Evolutionary conservation across 768 basidiomycete species (phyloP).

Genomic region (Pulveroboletus ravenelii): DNA sequence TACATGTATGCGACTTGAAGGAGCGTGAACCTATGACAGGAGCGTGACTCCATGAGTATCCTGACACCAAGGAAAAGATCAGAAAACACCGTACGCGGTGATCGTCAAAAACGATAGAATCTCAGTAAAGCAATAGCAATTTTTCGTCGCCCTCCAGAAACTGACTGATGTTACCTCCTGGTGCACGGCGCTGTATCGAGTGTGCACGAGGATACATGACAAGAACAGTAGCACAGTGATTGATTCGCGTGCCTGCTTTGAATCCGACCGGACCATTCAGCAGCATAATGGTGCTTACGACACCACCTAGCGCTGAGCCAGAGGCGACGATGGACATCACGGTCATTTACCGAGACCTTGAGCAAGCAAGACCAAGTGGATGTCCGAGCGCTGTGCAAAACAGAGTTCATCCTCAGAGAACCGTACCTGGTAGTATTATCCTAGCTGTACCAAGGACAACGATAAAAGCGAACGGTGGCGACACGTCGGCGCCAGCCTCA

Average conservation of each 20-base stretch:
- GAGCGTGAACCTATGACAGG: slow-evolving; percentile 13
- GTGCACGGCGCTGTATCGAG: slow-evolving; percentile 23
- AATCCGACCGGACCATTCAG: slow-evolving; percentile 43
- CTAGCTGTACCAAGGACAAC: slow-evolving; percentile 19
- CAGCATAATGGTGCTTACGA: slow-evolving; percentile 52
- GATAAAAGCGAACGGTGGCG: background rate
- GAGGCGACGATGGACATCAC: slow-evolving; percentile 45
- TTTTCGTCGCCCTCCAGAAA: slow-evolving; percentile 17
- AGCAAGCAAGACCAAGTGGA: slow-evolving; percentile 35
- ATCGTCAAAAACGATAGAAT: slow-evolving; percentile 24
- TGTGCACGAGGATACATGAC: slow-evolving; percentile 35
- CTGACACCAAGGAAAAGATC: background rate
- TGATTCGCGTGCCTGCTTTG: slow-evolving; percentile 35
- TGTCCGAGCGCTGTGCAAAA: background rate
- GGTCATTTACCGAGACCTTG: slow-evolving; percentile 42
- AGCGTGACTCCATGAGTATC: background rate
- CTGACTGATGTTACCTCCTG: background rate
- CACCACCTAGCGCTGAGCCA: slow-evolving; percentile 49
- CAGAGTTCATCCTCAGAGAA: background rate
- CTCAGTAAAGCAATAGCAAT: slow-evolving; percentile 25
- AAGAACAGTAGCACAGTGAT: slow-evolving; percentile 34
- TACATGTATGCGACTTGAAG: slow-evolving; percentile 38
- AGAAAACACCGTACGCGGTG: slow-evolving; percentile 7
- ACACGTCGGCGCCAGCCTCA: slow-evolving; percentile 3
- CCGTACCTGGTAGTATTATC: slow-evolving; percentile 33